These are phyloP conservation scores for Margaritispora aquatica DNA, from an alignment of 495 filamentous ascomycete species.

Conservation along the genomic window DNA sequence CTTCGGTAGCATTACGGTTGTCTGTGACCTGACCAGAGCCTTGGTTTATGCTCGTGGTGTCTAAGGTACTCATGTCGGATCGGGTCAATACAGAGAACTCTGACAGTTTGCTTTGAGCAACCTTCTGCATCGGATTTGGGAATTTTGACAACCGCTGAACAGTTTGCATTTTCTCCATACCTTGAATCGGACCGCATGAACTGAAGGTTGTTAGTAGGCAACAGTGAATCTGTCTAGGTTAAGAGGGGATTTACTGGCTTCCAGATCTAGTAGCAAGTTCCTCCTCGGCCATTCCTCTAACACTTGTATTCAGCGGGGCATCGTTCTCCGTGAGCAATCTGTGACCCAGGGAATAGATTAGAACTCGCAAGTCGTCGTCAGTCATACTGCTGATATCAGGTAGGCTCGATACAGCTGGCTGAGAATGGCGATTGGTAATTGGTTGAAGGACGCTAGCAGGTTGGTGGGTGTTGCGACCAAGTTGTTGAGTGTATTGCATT, in stretches of 20 bases:
- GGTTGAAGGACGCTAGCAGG: background rate
- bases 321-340: background rate
- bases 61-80: too few species aligned
- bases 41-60: too few species aligned
- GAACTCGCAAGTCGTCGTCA: background rate
- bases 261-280: background rate
- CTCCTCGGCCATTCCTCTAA: background rate
- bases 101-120: constrained; percentile 12
- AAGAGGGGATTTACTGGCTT: too few species aligned
- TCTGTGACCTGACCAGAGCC: background rate
- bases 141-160: constrained; percentile 20
- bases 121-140: constrained; percentile 18
- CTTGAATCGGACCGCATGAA: constrained; percentile 1
- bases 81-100: constrained; percentile 18
- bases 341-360: background rate
- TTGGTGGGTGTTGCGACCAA: background rate
- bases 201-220: too few species aligned
- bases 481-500: constrained; percentile 20
- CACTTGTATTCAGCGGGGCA: background rate
- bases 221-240: too few species aligned
- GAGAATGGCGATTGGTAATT: background rate
- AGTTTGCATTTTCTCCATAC: constrained; percentile 24
- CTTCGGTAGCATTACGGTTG: too few species aligned
- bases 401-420: background rate
- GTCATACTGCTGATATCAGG: background rate